Evolutionary conservation across 805 yeast species (phyloP), one percentile per base, ranked within the genome.

Genomic region (Teunomyces pallodes): DNA sequence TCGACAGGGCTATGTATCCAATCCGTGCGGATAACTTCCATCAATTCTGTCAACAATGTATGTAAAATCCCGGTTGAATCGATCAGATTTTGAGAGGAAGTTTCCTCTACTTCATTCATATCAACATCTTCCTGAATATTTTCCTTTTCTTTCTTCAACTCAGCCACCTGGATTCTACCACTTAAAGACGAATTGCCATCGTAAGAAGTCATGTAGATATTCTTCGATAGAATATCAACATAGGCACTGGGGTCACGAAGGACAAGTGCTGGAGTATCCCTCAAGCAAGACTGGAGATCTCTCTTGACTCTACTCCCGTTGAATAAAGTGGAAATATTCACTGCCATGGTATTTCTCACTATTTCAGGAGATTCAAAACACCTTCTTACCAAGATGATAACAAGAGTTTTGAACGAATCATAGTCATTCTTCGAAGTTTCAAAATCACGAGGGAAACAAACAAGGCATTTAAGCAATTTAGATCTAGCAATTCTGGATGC

Each of bases 281-380:
- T 79, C 5, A 85, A 54, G 17, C 79, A 50, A 1, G 72, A 54
- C 12, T 68, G 61, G 36, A 83, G 61, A 31, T 53, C 54, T 24
- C 36, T 36, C 27, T 47, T 48, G 27, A 30, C 24, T 9, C 33
- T 45, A 20, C 40, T 24, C 6, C 44, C 60, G 6, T 62, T 62
- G 42, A 83, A 74, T 28, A 74, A 66, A 24, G 66, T 70, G 3
- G 74, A 61, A 9, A 87, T 60, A 47, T 84, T 90, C 17, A 75
- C 68, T 0, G 66, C 56, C 57, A 88, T 79, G 33, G 78, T 66
- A 8, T 69, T 67, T 27, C 72, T 69, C 4, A 89, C 67, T 9
- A 79, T 66, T 0, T 72, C 75, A 0, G 69, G 61, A 2, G 81
- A 77, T 62, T 90, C 97, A 61, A 84, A 81, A 48, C 90, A 83